A percentile compares a stretch with the other conserved stretches of the same genome.
phyloP scores from a whole-genome alignment of 1,139 yeast genomes.

The Yamadazyma conglobata region DNA sequence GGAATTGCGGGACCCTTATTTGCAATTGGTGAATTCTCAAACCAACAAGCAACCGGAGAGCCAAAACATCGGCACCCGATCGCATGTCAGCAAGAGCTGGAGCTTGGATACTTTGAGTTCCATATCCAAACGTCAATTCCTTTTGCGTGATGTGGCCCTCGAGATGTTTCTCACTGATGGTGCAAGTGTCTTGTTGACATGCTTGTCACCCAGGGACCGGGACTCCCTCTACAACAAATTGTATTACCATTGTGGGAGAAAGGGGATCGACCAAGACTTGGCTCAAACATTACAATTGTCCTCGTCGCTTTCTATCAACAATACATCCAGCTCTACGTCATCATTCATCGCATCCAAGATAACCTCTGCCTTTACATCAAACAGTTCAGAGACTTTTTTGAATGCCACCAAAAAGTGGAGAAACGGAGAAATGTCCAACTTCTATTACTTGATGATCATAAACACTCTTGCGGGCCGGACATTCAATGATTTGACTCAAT shows the following conservation, averaged over 20 bases:
- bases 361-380: conserved; percentile 33
- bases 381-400: conserved; percentile 27
- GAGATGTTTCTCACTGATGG: conserved; percentile 77
- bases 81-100: conserved; percentile 55
- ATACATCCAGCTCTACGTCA: conserved; percentile 9
- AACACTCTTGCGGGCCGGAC: conserved; percentile 86
- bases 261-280: conserved; percentile 49
- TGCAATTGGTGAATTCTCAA: conserved; percentile 51
- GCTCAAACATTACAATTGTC: conserved; percentile 50
- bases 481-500: conserved; percentile 80
- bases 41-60: conserved; percentile 19
- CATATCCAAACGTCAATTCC: conserved; percentile 68
- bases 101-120: conserved; percentile 53
- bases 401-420: conserved; percentile 69
- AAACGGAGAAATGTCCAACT: conserved; percentile 73
- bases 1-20: conserved; percentile 60
- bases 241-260: conserved; percentile 43
- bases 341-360: conserved; percentile 30
- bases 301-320: conserved; percentile 21
- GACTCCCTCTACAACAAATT: conserved; percentile 53
- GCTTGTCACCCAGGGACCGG: conserved; percentile 48
- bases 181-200: conserved; percentile 60
- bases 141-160: conserved; percentile 72
- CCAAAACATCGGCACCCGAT: conserved; percentile 11
- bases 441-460: conserved; percentile 71